Base-by-base conservation (phyloP, 164 flowering plant genomes). In the Nymphaea thermarum region DNA sequence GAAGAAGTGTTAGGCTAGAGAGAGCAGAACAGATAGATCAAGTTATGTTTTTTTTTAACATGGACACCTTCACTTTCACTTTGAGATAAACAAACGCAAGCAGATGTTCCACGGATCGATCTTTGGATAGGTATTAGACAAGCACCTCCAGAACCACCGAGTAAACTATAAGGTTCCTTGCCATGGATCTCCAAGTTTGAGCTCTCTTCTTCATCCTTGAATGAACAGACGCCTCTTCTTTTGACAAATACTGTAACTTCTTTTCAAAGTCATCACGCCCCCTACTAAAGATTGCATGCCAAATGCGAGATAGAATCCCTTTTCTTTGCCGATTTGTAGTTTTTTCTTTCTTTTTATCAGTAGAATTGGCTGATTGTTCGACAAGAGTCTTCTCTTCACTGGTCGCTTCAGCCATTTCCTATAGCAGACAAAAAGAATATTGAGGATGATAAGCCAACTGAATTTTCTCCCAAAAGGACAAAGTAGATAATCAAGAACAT, bases 261-360 rank as follows among this genome's bases (percentile, higher is more conserved):
- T 87, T 89, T 81, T 88, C 96, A 64, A 86, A 88, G 79, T 94
- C 96, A 65, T 88, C 91, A 1, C 83, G 77, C 7, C 75, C 77
- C 17, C 66, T 18, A 51, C 91, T 73, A 70, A 91, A 91, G 15
- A 93, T 43, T 43, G 80, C 82, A 60, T 82, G 78, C 91, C 89
- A 94, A 62, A 91, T 61, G 42, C 91, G 78, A 42, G 98, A 85
- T 3, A 94, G 3, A 7, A 88, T 2, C 36, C 98, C 97, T 65
- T 44, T 67, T 4, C 61, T 68, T 55, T 53, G 73, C 67, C 65
- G 70, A 17, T 60, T 43, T 4, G n/a, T 51, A 7, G 66, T 18
- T 2, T 57, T 65, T 42, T 60, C 66, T 47, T 73, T 71, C 42
- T 63, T 70, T 4, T 42, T 57, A 10, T 64, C 66, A 2, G 63